A percentile compares a stretch with the other conserved stretches of the same genome.
These are phyloP conservation scores for Bryoglossum gracile DNA, from an alignment of 495 filamentous ascomycete genomes.

Conservation along the genomic window DNA sequence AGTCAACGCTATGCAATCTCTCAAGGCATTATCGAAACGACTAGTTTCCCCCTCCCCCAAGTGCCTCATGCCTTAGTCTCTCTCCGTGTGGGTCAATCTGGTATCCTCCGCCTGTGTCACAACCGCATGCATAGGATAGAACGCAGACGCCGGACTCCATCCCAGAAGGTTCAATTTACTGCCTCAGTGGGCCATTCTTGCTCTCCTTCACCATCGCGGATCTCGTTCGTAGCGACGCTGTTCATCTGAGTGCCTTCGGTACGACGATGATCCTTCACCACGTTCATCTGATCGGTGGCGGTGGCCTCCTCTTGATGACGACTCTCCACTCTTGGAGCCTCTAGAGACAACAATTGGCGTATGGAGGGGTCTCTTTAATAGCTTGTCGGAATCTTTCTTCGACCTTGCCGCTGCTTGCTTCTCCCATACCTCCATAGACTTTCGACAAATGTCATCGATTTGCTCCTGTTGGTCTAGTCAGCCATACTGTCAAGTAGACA, in stretches of 20 bases:
- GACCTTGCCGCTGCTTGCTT: slow-evolving; percentile 46
- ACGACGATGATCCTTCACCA: background rate
- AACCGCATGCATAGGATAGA: background rate
- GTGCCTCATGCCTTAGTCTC: background rate
- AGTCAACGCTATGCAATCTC: slow-evolving; percentile 2
- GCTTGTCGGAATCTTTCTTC: slow-evolving; percentile 37
- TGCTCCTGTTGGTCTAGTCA: slow-evolving; percentile 37
- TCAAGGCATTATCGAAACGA: background rate
- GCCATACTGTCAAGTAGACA: slow-evolving; percentile 1
- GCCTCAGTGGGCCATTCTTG: background rate
- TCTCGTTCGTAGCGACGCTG: slow-evolving; percentile 10
- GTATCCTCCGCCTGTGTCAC: background rate
- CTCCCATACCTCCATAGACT: slow-evolving; percentile 49
- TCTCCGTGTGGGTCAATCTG: slow-evolving; percentile 5
- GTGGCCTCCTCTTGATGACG: background rate
- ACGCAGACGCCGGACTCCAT: background rate
- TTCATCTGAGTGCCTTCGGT: slow-evolving; percentile 7
- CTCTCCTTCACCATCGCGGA: slow-evolving; percentile 6
- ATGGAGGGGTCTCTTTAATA: slow-evolving; percentile 48
- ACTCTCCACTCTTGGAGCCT: slow-evolving; percentile 20
- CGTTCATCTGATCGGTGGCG: slow-evolving; percentile 12
- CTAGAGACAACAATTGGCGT: slow-evolving; percentile 42
- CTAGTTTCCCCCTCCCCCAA: background rate
- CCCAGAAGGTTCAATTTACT: background rate
- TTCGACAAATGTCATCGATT: slow-evolving; percentile 50